Percentiles rank a stretch among this genome's conserved stretches.
Evolutionary conservation across 148 eudicot species (phyloP).

Genomic region (Vaccinium darrowii): DNA sequence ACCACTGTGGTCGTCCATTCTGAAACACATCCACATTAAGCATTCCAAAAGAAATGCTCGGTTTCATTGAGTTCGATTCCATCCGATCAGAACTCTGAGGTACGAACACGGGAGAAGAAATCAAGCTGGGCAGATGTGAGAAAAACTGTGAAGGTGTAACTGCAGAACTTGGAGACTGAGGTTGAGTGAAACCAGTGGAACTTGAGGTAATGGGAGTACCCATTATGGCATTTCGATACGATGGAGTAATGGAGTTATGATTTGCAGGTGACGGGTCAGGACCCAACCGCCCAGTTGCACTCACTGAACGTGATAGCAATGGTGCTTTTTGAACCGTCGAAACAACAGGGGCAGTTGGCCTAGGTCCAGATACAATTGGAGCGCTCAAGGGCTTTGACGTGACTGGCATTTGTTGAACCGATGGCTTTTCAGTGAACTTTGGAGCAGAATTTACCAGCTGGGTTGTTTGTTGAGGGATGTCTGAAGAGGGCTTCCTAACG

Average conservation of each 20-base stretch:
- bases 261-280: slow-evolving; percentile 55
- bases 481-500: slow-evolving; percentile 33
- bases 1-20: slow-evolving; percentile 49
- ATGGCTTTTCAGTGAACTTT: slow-evolving; percentile 35
- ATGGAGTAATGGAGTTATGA: slow-evolving; percentile 53
- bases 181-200: slow-evolving; percentile 50
- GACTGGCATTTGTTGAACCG: slow-evolving; percentile 35
- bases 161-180: slow-evolving; percentile 38
- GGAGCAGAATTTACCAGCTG: slow-evolving; percentile 31
- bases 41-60: slow-evolving; percentile 44
- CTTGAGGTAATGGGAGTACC: slow-evolving; percentile 43
- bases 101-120: slow-evolving; percentile 35
- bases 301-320: slow-evolving; percentile 57
- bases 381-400: slow-evolving; percentile 86
- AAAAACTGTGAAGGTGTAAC: slow-evolving; percentile 41
- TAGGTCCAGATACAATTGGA: slow-evolving; percentile 57
- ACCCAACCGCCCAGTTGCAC: slow-evolving; percentile 77
- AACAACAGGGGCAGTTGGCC: slow-evolving; percentile 43
- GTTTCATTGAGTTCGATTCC: slow-evolving; percentile 37
- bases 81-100: slow-evolving; percentile 44
- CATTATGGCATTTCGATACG: slow-evolving; percentile 77
- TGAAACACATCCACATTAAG: slow-evolving; percentile 36
- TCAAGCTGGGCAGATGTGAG: slow-evolving; percentile 48
- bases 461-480: slow-evolving; percentile 29
- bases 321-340: slow-evolving; percentile 49